Base-by-base conservation (phyloP, 345 rosid genomes). In the Bruguiera sexangula region DNA sequence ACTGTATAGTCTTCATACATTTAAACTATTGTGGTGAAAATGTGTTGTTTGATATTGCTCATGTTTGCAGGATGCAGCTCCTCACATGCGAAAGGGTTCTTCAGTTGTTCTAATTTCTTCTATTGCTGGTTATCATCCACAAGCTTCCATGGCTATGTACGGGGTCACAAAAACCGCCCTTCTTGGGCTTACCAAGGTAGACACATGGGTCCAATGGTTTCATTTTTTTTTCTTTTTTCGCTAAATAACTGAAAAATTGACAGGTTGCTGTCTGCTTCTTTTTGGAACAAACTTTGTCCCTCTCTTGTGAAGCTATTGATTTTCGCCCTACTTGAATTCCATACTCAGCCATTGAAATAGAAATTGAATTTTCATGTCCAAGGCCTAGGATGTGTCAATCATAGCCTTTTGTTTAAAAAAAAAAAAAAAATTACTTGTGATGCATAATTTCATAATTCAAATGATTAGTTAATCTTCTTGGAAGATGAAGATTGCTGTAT, bases 121-220 rank as follows among this genome's bases (percentile, higher is more conserved):
- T 1, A 83, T 88, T 67, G 72, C 85, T 65, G 99, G 82, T 48
- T 95, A 79, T 75, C 74, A 62, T 22, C 99, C 96, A 6, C 84
- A 73, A 34, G n/a, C 80, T 51, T 62, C 92, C 52, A 77, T 87
- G 89, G 85, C 83, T 70, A 90, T 95, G 96, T 95, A 95, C 74
- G 99, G 96, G 22, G 96, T 95, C 48, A 88, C 96, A 9, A 95
- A 95, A 81, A 95, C 99, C 0, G 96, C 99, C 55, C 89, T 92
- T 73, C 85, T 95, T 29, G 99, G 97, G 31, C 82, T 95, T 30
- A 87, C 91, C 50, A 95, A 95, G 92, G 99, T 92, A 65, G 9
- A 75, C 21, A 16, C 19, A 32, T 37, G 29, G 24, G 37, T 5
- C 34, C 52, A 34, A 36, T 34, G 7, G 15, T 60, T 37, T 46